Base-by-base conservation (phyloP, 805 yeast genomes). In the Ogataea paradorogensis region DNA sequence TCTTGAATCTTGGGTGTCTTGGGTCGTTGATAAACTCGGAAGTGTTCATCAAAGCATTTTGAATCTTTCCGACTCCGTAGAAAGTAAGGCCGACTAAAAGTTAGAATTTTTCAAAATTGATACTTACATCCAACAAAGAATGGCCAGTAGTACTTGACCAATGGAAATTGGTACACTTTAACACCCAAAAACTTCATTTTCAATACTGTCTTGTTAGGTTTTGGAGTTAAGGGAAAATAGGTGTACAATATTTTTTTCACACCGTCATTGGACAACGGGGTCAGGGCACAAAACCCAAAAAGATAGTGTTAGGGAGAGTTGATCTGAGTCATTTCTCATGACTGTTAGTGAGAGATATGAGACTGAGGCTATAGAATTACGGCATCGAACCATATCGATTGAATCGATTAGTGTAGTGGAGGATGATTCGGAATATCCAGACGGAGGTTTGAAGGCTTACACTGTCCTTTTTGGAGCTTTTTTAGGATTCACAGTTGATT, bases 21-120 rank as follows among this genome's bases (percentile, higher is more conserved):
- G 96, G 96, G 71, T 88, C 96, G 67, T 88, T 87, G 70, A 82
- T 79, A 74, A 81, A 88, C 70, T 86, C 95, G 48, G 74, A 76
- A 46, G 91, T 73, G 74, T 80, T 73, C 66, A 79, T 71, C 55
- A 86, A 75, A 47, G 83, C 82, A 46, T 65, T 67, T 48, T 88
- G 80, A 38, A 78, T 82, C 71, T 81, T 80, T 65, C 78, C 74
- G 58, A 86, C 71, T 53, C 80, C 73, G 71, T 70, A 82, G 74
- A 78, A 82, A 55, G 91, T 78, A 53, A 78, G 61, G 53, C 70
- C 83, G 43, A 60, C 66, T 61, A 30, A 42, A 9, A 30, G 42
- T 40, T 38, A 37, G 40, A 22, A 30, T 15, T 8, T 16, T 21
- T 9, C 9, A 13, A 26, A 24, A 23, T 40, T 34, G 27, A 25